phyloP scores from a whole-genome alignment of 2,329 filamentous ascomycete genomes.

The Trichophyton equinum region DNA sequence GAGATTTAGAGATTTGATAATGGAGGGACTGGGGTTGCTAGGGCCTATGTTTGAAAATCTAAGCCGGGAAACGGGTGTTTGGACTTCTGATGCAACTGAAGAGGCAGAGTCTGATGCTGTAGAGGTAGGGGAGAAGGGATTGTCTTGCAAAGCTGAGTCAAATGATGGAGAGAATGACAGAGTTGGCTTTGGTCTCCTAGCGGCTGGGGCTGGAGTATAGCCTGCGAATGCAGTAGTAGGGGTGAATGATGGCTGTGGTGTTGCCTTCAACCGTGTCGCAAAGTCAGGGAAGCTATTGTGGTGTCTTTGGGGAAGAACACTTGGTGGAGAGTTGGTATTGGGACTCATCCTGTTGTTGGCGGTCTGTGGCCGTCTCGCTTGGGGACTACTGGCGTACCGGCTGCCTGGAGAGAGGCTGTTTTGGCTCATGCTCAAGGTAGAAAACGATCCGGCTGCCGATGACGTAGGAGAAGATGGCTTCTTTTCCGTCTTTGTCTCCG shows the following conservation, averaged over 20 bases:
- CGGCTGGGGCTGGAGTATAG: neutral
- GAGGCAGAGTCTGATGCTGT: conserved; percentile 13
- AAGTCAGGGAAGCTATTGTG: conserved; percentile 1
- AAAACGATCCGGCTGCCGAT: neutral
- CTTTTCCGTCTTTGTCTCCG: neutral
- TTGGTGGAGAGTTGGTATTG: neutral
- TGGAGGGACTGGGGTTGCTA: conserved; percentile 10
- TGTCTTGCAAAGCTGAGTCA: conserved; percentile 11
- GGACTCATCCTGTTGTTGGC: neutral
- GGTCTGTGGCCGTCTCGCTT: neutral
- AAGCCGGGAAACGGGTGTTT: conserved; percentile 8
- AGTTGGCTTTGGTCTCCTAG: neutral
- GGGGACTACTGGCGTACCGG: neutral
- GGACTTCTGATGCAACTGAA: conserved; percentile 12
- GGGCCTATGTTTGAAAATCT: neutral
- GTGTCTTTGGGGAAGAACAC: neutral
- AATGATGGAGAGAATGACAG: conserved; percentile 12
- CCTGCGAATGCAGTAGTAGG: neutral
- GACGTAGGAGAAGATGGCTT: neutral
- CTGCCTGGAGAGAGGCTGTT: neutral
- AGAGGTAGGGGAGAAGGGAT: conserved; percentile 10
- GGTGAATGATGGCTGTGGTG: conserved; percentile 6
- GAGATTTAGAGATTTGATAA: conserved; percentile 9
- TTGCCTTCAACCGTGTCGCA: neutral
- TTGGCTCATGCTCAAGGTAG: neutral